phyloP scores from a whole-genome alignment of 2,329 filamentous ascomycete species.

The Aureobasidium sp. region DNA sequence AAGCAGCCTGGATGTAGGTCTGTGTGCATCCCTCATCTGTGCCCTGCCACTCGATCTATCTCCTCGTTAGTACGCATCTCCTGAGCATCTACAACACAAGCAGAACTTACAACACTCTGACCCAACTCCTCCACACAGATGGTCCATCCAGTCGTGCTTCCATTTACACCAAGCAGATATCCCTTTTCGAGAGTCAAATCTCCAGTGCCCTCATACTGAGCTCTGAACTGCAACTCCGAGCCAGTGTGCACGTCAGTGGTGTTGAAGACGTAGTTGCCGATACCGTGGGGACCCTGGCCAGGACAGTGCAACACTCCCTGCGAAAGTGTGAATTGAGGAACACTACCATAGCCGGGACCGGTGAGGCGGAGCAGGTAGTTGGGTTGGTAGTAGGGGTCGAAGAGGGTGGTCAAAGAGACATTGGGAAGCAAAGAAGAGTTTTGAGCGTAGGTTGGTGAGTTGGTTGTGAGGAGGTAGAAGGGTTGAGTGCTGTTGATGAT shows the following conservation, averaged over 20 bases:
- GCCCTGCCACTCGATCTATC: conserved; percentile 30
- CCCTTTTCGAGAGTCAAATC: conserved; percentile 27
- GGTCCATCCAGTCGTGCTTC: conserved; percentile 29
- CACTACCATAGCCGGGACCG: conserved; percentile 28
- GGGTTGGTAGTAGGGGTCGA: conserved; percentile 27
- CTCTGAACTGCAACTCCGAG: conserved; percentile 25
- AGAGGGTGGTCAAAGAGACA: conserved; percentile 31
- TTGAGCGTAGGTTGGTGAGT: conserved; percentile 18
- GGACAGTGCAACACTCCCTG: conserved; percentile 26
- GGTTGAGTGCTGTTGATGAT: conserved; percentile 15
- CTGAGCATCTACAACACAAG: neutral
- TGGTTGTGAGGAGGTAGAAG: conserved; percentile 34
- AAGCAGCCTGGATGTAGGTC: conserved; percentile 32
- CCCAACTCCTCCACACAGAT: conserved; percentile 27
- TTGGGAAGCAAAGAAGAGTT: conserved; percentile 26
- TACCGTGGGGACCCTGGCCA: conserved; percentile 22
- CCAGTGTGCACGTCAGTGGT: conserved; percentile 22
- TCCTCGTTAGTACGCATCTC: neutral
- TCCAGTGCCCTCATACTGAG: conserved; percentile 11
- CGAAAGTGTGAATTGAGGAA: conserved; percentile 31
- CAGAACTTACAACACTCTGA: conserved; percentile 25
- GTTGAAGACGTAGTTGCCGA: conserved; percentile 24
- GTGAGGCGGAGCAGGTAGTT: conserved; percentile 30
- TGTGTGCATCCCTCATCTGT: conserved; percentile 24
- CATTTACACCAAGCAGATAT: conserved; percentile 30